Base-by-base conservation (phyloP, 192 early-diverging fungal genomes). In the Coemansia sp. region DNA sequence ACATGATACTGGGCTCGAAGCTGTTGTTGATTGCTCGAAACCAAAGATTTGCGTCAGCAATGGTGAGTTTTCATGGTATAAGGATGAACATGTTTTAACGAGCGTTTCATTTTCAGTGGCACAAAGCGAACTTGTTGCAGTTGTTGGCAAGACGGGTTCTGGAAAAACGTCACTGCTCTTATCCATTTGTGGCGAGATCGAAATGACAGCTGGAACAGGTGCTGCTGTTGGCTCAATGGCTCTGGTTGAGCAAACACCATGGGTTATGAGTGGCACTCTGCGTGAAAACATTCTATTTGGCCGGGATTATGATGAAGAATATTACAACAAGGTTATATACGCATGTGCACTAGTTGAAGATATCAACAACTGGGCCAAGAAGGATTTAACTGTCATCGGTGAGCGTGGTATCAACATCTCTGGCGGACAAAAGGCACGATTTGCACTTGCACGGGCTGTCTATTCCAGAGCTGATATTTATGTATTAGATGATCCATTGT, bases 131-230 rank as follows among this genome's bases (percentile, higher is more conserved):
- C 84, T 97, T 16, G 89, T 92, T 2, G 93, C 89, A 1, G 72
- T 97, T 23, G 87, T 90, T 16, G 95, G 95, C 1, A 74, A 85
- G 0, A 92, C 94, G 16, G 95, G 92, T 5, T 79, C 84, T 15
- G 94, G 94, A 39, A 97, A 97, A 67, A 92, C 90, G 0, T 89
- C 92, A 2, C 74, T 97, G 8, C 73, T 97, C 1, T 85, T 88
- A 46, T 88, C 92, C 7, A 73, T 97, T 51, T 85, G 94, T 30
- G 92, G 94, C 10, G 92, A 95, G 66, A 90, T 92, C 79, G 85
- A 83, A 59, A 83, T 85, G 56, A 65, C 66, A 2, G 11, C 24
- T 8, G 77, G 77, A 8, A 36, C 57, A 5, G 86, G 93, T 3
- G 62, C 73, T 1, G 81, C 91, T 10, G 76, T 83, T 15, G 91